Conservation (phyloP, 495 filamentous ascomycete genomes). For the Viridothelium virens region DNA sequence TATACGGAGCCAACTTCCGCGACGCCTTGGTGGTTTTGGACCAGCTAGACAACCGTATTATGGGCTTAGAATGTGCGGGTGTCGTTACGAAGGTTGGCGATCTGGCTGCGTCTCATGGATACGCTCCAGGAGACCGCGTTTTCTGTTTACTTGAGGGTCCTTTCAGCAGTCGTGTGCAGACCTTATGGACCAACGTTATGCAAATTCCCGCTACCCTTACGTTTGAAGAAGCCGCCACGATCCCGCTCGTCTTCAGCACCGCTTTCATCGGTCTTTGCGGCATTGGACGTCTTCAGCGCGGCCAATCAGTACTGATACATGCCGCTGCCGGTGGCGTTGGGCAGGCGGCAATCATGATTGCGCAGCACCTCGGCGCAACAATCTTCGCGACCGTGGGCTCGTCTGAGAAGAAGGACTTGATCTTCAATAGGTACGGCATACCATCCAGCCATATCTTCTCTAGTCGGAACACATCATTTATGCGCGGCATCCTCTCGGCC, state of each 20-base stretch:
- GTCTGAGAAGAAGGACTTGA: slow-evolving; percentile 36
- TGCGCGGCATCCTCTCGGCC: not conserved
- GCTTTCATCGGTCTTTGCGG: slow-evolving; percentile 37
- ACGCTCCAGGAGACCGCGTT: not conserved
- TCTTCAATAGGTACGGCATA: slow-evolving; percentile 37
- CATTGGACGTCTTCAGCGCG: slow-evolving; percentile 29
- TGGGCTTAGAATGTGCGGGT: slow-evolving; percentile 10
- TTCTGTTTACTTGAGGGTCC: not conserved
- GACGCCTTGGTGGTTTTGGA: slow-evolving; percentile 9
- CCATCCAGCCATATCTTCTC: slow-evolving; percentile 38
- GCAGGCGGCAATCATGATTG: slow-evolving; percentile 43
- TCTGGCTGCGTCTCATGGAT: not conserved
- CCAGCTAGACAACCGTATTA: not conserved
- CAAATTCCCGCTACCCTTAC: not conserved
- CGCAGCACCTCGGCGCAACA: slow-evolving; percentile 31
- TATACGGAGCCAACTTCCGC: slow-evolving; percentile 9
- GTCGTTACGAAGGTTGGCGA: not conserved
- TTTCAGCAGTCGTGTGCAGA: not conserved
- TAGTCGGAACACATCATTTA: slow-evolving; percentile 13
- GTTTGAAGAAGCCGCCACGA: slow-evolving; percentile 40
- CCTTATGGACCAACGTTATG: not conserved
- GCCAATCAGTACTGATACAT: slow-evolving; percentile 46
- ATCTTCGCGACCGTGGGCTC: slow-evolving; percentile 45
- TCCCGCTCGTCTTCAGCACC: slow-evolving; percentile 39
- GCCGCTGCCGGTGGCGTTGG: slow-evolving; percentile 43